A percentile compares a stretch with the other conserved stretches of the same genome.
These are phyloP conservation scores for Chlamydomonas schloesseri DNA, from an alignment of 139 green algal species.

Conservation along the genomic window DNA sequence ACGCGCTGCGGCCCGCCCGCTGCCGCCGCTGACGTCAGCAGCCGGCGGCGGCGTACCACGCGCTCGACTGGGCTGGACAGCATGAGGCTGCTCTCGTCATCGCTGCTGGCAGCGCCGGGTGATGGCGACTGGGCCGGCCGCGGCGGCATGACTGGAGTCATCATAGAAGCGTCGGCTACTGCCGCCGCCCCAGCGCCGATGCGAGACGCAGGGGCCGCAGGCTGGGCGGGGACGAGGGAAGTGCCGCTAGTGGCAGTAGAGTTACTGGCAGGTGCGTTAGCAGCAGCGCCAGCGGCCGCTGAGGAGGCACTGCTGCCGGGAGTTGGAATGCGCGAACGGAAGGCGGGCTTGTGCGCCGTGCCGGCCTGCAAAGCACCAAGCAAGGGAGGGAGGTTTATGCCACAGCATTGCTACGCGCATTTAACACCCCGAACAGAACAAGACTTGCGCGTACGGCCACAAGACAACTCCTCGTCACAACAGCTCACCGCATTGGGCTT, in stretches of 20 bases:
- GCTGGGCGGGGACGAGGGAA: too few species aligned
- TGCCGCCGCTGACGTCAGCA: neutral
- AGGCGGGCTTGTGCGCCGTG: neutral
- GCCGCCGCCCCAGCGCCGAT: neutral
- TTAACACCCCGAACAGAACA: too few species aligned
- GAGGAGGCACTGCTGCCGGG: neutral
- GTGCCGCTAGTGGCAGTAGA: too few species aligned
- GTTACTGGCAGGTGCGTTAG: neutral
- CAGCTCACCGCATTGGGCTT: neutral
- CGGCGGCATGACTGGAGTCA: too few species aligned
- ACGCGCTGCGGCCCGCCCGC: conserved; percentile 16
- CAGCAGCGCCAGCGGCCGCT: neutral
- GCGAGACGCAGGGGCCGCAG: too few species aligned
- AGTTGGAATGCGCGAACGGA: neutral
- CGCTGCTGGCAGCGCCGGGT: neutral
- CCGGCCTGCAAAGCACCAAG: too few species aligned
- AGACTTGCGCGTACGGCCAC: too few species aligned
- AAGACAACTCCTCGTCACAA: too few species aligned
- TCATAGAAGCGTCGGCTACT: too few species aligned
- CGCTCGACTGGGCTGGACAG: neutral
- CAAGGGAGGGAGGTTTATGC: too few species aligned
- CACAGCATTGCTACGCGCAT: too few species aligned
- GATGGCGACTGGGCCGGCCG: neutral
- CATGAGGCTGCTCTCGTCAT: neutral
- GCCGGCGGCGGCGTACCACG: neutral